Conservation (phyloP, 176 grass and related monocot species). For the Oryza nivara region DNA sequence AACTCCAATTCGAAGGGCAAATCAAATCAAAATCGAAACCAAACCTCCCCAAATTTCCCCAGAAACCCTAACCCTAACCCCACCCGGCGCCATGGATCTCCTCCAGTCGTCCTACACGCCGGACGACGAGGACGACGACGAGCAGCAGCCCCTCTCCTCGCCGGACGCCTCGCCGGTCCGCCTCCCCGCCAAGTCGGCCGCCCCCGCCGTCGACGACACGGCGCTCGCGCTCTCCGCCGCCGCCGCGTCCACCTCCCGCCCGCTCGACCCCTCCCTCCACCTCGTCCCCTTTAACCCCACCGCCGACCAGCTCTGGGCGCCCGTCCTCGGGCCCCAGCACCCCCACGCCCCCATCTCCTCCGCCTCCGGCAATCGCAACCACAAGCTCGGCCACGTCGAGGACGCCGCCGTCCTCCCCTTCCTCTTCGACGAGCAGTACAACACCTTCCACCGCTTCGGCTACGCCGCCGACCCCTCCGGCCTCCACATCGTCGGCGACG, state of each 20-base stretch:
- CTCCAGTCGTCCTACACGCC: slow-evolving; percentile 65
- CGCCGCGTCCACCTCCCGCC: slow-evolving; percentile 52
- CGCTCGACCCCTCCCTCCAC: slow-evolving; percentile 81
- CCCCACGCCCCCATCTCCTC: slow-evolving; percentile 73
- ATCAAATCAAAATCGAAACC: neutral
- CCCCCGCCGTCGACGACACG: slow-evolving; percentile 78
- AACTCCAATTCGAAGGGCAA: neutral
- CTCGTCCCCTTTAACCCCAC: slow-evolving; percentile 92
- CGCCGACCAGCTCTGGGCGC: slow-evolving; percentile 91
- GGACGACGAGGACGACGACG: slow-evolving; percentile 31
- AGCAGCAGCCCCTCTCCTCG: slow-evolving; percentile 49
- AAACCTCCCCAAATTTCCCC: slow-evolving; percentile 19
- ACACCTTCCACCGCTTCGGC: slow-evolving; percentile 92
- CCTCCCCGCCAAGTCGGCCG: slow-evolving; percentile 72
- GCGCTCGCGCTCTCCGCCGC: slow-evolving; percentile 76
- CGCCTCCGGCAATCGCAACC: slow-evolving; percentile 82
- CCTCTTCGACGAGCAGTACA: slow-evolving; percentile 98
- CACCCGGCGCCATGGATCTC: slow-evolving; percentile 69
- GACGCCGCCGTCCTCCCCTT: slow-evolving; percentile 84
- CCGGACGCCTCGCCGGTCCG: slow-evolving; percentile 74
- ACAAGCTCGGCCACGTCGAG: slow-evolving; percentile 96
- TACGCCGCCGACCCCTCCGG: slow-evolving; percentile 90
- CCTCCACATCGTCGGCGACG: slow-evolving; percentile 77
- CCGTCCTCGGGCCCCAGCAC: slow-evolving; percentile 77
- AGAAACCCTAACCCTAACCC: slow-evolving; percentile 49